Evolutionary conservation across 805 yeast species (phyloP), one percentile per base, ranked within the genome.

Genomic region (Saccharomycopsis lassenensis): DNA sequence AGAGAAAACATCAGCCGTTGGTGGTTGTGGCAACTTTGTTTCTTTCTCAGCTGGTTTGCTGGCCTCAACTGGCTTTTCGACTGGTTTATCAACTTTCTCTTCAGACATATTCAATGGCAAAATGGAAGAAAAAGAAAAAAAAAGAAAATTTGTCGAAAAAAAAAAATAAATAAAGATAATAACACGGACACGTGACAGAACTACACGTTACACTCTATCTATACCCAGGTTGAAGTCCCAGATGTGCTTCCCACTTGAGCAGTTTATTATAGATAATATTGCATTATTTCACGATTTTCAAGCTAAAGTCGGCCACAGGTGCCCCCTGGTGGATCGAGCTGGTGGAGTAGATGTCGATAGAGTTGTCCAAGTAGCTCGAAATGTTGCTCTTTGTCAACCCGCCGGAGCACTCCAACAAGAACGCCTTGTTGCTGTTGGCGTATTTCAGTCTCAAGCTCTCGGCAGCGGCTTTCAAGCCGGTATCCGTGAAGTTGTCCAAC

Each of bases 301-400:
- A 66, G 20, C 93, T 80, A 56, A 78, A 87, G 54, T 87, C 97
- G 42, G 87, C 67, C 21, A 81, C 70, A 0, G 77, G 73, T 7
- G 77, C 67, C n/a, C 96, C 96, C 59, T 87, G 97, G 54, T 87
- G 97, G 41, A 89, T 77, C 12, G 86, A 74, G 14, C 93, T 78
- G 1, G 97, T 89, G 24, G 93, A 79, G 63, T 86, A 89, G 46
- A 87, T 77, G 49, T 87, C 97, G 41, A 87, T 76, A 40, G 80
- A 84, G 41, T 80, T 69, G 48, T 86, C 75, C 49, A 87, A 63
- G 50, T 69, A 89, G 5, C 64, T 56, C 19, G 60, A 56, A 38
- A 87, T 59, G 55, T 87, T 87, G 3, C 70, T 65, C 46, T 75
- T 60, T 2, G 81, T 80, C 45, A 87, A 67, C 0, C 97, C 97